phyloP scores from a whole-genome alignment of 1,139 yeast genomes.

The Blastobotrys illinoisensis region DNA sequence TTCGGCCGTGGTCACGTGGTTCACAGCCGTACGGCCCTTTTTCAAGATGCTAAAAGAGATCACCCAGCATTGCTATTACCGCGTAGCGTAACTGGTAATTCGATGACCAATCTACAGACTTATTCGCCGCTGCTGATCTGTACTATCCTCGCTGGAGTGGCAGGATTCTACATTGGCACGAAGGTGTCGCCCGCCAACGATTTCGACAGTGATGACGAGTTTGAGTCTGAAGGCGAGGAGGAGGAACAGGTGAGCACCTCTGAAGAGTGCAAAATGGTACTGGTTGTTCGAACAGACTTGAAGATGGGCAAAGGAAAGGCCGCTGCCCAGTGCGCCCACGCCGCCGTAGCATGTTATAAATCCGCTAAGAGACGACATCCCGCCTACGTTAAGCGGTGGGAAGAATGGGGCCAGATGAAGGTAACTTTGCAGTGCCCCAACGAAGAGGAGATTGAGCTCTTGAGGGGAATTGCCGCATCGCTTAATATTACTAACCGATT shows the following conservation, averaged over 20 bases:
- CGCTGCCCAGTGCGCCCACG: conserved; percentile 97
- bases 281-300: conserved; percentile 81
- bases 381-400: conserved; percentile 61
- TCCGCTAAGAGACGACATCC: conserved; percentile 47
- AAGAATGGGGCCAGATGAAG: conserved; percentile 85
- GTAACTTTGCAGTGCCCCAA: conserved; percentile 73
- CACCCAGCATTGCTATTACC: too few relatives aligned
- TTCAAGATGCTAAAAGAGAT: neutral
- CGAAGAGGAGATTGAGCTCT: conserved; percentile 68
- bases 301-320: conserved; percentile 93
- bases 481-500: conserved; percentile 72
- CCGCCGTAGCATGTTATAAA: conserved; percentile 87
- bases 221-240: conserved; percentile 19
- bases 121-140: conserved; percentile 3
- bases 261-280: conserved; percentile 79
- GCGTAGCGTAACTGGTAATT: too few relatives aligned
- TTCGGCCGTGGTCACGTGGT: neutral
- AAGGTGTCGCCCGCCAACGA: conserved; percentile 4
- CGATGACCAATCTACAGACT: neutral
- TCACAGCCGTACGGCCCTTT: neutral
- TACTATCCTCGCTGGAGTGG: conserved; percentile 14
- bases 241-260: conserved; percentile 41
- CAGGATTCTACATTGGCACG: conserved; percentile 19
- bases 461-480: conserved; percentile 77
- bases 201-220: conserved; percentile 13